Conservation (phyloP, 306 rosid species). For the Lablab purpureus region DNA sequence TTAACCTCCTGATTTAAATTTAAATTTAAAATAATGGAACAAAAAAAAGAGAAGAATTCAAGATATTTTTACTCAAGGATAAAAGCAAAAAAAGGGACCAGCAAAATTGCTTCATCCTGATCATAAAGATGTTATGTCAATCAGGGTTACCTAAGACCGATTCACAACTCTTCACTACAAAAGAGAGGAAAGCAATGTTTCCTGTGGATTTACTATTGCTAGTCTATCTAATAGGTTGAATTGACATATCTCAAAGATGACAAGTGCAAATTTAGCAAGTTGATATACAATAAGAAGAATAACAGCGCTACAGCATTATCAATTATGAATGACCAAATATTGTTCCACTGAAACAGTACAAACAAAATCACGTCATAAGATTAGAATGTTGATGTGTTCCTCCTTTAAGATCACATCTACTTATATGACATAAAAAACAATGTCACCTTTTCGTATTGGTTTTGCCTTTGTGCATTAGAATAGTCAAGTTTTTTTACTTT, state of each 20-base stretch:
- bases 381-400: not conserved
- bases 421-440: conserved; percentile 16
- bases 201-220: conserved; percentile 13
- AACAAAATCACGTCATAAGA: not conserved
- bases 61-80: conserved; percentile 25
- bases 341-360: not conserved
- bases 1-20: conserved; percentile 35
- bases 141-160: conserved; percentile 10
- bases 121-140: conserved; percentile 19
- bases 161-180: conserved; percentile 21
- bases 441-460: not conserved
- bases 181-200: conserved; percentile 20
- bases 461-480: not conserved
- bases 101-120: conserved; percentile 20
- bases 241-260: conserved; percentile 23
- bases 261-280: conserved; percentile 23
- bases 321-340: conserved; percentile 29
- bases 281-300: conserved; percentile 11
- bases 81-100: conserved; percentile 5
- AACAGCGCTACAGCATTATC: not conserved
- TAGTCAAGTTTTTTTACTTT: not conserved
- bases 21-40: conserved; percentile 10
- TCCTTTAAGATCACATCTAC: conserved; percentile 1
- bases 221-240: conserved; percentile 35
- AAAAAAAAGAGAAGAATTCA: conserved; percentile 11